Evolutionary conservation across 2,329 filamentous ascomycete species (phyloP), one percentile per base, ranked within the genome.

Genomic region (Pseudofabraea citricarpa): DNA sequence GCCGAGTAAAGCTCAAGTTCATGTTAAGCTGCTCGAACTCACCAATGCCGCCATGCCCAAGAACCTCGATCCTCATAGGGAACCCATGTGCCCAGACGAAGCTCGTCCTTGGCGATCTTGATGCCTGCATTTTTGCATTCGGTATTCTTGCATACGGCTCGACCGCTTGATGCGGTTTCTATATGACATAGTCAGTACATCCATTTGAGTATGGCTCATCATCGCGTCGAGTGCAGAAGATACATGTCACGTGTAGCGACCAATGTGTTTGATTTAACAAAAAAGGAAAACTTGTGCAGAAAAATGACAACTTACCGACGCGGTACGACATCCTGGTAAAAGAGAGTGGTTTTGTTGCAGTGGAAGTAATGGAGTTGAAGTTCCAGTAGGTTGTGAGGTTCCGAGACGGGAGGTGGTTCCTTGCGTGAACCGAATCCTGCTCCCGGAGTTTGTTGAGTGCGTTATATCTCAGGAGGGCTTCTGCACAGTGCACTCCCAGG

Each of bases 41-140:
- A 94, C 91, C 91, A 96, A 63, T 97, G 91, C 60, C 84, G 85
- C 82, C 85, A 97, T 45, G 70, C 64, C 79, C 81, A 95, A 57
- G 74, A 75, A 32, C 78, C 77, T 57, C 82, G 74, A 0, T 71
- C 56, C 1, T 68, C 40, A 52, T 84, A 75, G 7, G 75, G 76
- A 50, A 95, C 76, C 72, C 83, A 87, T 18, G 74, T 75, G 32
- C 87, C 91, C 41, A 90, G 77, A 43, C 91, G 85, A 3, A 95
- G 68, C 52, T 88, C 80, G 44, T 84, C 88, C 68, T 95, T 95
- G 20, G 58, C 53, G 58, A 95, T 88, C 67, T 95, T 95, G 57
- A 74, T 60, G 1, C 60, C 70, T 2, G 67, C 68, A 2, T 85
- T 74, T 64, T 90, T 90, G 74, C 91, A 96, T 50, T 81, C 72